Conservation (phyloP, 805 yeast species). For the Saturnispora besseyi region DNA sequence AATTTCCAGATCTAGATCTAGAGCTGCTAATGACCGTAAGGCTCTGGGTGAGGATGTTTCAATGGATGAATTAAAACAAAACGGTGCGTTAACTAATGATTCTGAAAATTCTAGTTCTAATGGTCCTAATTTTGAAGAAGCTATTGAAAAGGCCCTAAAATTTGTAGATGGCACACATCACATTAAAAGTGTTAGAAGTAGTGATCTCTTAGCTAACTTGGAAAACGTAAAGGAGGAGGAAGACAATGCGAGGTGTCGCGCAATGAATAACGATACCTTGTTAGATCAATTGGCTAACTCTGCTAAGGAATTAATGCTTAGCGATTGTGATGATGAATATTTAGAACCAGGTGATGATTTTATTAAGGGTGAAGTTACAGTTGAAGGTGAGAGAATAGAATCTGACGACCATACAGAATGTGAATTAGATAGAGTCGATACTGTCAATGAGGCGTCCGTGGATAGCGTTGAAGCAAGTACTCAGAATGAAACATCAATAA, state of each 20-base stretch:
- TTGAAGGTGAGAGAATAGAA: not conserved
- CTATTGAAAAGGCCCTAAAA: conserved; percentile 39
- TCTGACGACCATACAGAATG: not conserved
- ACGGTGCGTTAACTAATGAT: conserved; percentile 43
- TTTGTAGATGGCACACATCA: conserved; percentile 21
- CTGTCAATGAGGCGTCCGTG: not conserved
- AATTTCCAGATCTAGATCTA: conserved; percentile 55
- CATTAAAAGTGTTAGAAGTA: conserved; percentile 15
- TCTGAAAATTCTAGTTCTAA: conserved; percentile 40
- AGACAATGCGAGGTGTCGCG: conserved; percentile 13
- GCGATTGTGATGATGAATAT: conserved; percentile 17
- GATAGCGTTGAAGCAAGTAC: not conserved
- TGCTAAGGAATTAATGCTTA: conserved; percentile 12
- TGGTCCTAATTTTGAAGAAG: conserved; percentile 40
- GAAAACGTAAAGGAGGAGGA: conserved; percentile 15
- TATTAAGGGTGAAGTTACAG: not conserved
- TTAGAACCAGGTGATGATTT: conserved; percentile 10
- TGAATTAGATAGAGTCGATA: not conserved
- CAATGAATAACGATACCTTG: conserved; percentile 8
- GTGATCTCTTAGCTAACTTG: conserved; percentile 15
- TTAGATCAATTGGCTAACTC: conserved; percentile 13
- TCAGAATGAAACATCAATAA: too few relatives aligned
- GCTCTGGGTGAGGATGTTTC: conserved; percentile 25
- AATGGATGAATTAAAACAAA: conserved; percentile 39
- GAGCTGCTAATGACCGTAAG: conserved; percentile 31